Evolutionary conservation across 2,329 filamentous ascomycete species (phyloP).

Genomic region (Magnaporthiopsis rhizophila): DNA sequence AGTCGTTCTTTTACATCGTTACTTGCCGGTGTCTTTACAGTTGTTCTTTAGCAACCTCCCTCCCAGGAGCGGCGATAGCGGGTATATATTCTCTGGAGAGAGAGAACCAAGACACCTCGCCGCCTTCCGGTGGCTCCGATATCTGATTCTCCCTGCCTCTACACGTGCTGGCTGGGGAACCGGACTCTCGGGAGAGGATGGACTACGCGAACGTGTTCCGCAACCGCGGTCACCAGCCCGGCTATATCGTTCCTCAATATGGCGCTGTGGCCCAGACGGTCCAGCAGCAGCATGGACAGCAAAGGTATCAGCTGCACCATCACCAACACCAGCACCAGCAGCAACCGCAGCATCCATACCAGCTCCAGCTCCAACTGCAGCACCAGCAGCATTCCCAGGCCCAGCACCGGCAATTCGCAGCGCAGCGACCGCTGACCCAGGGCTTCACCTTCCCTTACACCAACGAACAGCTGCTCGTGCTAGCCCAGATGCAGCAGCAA

Average conservation of each 20-base stretch:
- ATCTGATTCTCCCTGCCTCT: not conserved
- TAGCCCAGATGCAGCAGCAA: conserved; percentile 13
- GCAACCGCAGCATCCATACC: conserved; percentile 3
- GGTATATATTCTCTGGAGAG: not conserved
- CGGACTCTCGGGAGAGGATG: not conserved
- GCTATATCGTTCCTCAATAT: conserved; percentile 7
- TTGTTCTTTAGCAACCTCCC: not conserved
- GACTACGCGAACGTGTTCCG: conserved; percentile 9
- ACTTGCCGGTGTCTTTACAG: not conserved
- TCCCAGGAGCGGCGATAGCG: not conserved
- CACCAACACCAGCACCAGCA: not conserved
- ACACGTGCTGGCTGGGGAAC: not conserved
- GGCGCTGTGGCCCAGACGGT: conserved; percentile 3
- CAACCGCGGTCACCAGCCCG: conserved; percentile 6
- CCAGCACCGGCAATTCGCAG: conserved; percentile 2
- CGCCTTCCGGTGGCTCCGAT: not conserved
- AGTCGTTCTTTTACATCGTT: not conserved
- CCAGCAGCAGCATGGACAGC: conserved; percentile 4
- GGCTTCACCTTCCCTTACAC: conserved; percentile 10
- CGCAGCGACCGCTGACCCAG: conserved; percentile 1
- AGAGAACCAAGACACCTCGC: not conserved
- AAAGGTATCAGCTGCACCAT: conserved; percentile 2
- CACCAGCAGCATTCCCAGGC: conserved; percentile 5
- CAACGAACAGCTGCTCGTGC: conserved; percentile 11
- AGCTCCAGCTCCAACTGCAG: conserved; percentile 1